Conservation (phyloP, 83 land plant species). For the Isoetes engelmannii region DNA sequence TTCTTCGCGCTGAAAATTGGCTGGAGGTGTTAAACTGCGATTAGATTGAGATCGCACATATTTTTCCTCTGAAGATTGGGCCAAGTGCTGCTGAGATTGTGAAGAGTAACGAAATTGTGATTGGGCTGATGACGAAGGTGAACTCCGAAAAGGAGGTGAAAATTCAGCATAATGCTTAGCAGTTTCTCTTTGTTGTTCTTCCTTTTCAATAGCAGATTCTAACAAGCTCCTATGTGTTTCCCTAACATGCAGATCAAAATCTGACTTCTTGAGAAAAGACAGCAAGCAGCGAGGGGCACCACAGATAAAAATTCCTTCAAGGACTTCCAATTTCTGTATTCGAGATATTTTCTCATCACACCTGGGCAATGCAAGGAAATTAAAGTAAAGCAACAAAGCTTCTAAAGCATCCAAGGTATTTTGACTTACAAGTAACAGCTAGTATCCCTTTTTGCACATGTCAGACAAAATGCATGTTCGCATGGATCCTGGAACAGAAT, state of each 20-base stretch:
- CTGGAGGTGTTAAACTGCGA: neutral
- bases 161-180: constrained; percentile 11
- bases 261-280: constrained; percentile 37
- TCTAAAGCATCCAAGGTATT: neutral
- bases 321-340: constrained; percentile 38
- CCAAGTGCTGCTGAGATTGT: constrained; percentile 1
- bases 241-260: constrained; percentile 36
- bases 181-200: constrained; percentile 9
- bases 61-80: neutral
- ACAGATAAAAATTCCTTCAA: constrained; percentile 44
- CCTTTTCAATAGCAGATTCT: constrained; percentile 12
- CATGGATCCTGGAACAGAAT: constrained; percentile 29
- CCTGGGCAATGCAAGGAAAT: constrained; percentile 15
- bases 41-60: neutral
- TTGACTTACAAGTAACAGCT: constrained; percentile 32
- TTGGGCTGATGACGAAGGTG: neutral
- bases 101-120: neutral
- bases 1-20: neutral
- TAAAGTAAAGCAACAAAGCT: constrained; percentile 6
- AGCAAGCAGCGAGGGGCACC: constrained; percentile 45
- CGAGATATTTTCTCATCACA: constrained; percentile 41
- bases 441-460: constrained; percentile 33
- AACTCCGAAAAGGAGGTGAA: constrained; percentile 2
- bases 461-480: constrained; percentile 38
- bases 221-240: constrained; percentile 30